Evolutionary conservation across 2,329 filamentous ascomycete species (phyloP).

Genomic region (Phyllosticta citriasiana): DNA sequence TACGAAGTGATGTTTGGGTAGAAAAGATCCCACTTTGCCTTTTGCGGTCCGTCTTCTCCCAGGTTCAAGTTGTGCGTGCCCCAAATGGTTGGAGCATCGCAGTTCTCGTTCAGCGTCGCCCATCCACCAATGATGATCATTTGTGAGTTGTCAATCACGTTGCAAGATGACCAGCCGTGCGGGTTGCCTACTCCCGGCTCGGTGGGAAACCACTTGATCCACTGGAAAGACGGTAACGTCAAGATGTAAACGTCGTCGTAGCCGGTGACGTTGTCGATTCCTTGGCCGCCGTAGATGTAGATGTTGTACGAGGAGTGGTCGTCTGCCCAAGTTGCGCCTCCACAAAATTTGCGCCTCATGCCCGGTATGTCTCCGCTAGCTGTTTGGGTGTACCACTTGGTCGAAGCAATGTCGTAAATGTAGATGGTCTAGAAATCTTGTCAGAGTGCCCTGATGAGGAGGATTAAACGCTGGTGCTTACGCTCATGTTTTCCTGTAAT

Average conservation of each 20-base stretch:
- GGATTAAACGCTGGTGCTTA: conserved; percentile 15
- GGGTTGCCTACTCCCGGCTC: conserved; percentile 38
- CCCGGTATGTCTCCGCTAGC: conserved; percentile 45
- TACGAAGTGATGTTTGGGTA: conserved; percentile 42
- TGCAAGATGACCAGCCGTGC: conserved; percentile 46
- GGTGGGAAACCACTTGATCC: conserved; percentile 47
- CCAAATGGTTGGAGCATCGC: conserved; percentile 44
- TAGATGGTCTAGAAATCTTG: conserved; percentile 35
- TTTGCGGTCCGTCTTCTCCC: conserved; percentile 38
- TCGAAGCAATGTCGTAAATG: conserved; percentile 51
- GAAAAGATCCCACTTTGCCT: conserved; percentile 43
- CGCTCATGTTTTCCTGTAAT: conserved; percentile 3
- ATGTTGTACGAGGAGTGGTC: conserved; percentile 57
- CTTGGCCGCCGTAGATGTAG: conserved; percentile 52
- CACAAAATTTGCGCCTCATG: conserved; percentile 49
- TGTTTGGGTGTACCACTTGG: conserved; percentile 51
- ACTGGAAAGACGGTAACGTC: conserved; percentile 52
- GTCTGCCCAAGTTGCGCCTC: conserved; percentile 48
- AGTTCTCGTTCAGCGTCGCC: conserved; percentile 40
- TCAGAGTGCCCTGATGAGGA: not conserved
- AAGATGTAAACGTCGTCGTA: conserved; percentile 56
- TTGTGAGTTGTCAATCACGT: conserved; percentile 46
- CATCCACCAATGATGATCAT: conserved; percentile 55
- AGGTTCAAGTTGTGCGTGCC: conserved; percentile 49
- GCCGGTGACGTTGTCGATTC: conserved; percentile 39